phyloP scores from a whole-genome alignment of 495 filamentous ascomycete species.

The Melanomma pulvis-pyrius region DNA sequence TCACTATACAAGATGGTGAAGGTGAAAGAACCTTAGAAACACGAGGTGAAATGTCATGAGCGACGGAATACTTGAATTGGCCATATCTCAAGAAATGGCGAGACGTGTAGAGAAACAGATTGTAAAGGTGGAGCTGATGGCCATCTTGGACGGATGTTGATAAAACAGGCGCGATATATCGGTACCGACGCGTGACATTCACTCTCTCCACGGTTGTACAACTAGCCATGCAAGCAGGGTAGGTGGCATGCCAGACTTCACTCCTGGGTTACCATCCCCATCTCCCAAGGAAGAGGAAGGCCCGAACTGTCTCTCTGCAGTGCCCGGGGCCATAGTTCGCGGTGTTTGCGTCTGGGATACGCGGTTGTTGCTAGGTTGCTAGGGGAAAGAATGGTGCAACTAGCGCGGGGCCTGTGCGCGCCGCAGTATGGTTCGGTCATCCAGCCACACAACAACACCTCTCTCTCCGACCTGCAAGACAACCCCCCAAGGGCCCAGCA shows the following conservation, averaged over 20 bases:
- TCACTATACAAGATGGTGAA: too few species aligned
- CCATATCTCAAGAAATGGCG: too few species aligned
- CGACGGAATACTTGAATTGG: too few species aligned
- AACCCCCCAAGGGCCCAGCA: not conserved
- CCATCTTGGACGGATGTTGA: not conserved
- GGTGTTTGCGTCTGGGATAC: not conserved
- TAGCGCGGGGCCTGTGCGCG: not conserved
- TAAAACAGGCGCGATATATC: too few species aligned
- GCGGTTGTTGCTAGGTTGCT: slow-evolving; percentile 1
- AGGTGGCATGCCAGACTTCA: too few species aligned
- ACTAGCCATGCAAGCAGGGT: too few species aligned
- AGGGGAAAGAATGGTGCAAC: not conserved
- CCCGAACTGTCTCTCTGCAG: too few species aligned
- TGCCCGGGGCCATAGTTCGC: not conserved
- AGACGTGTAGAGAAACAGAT: not conserved
- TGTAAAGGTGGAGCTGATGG: not conserved
- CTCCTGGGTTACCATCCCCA: too few species aligned
- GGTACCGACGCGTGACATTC: not conserved
- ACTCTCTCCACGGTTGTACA: too few species aligned
- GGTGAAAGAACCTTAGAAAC: too few species aligned
- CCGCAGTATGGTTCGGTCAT: not conserved
- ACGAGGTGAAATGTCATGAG: too few species aligned
- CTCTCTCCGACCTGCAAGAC: slow-evolving; percentile 2
- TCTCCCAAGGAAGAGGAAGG: too few species aligned
- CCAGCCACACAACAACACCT: slow-evolving; percentile 30